These are phyloP conservation scores for Phyllostachys edulis DNA, from an alignment of 176 grass and related monocot genomes.

Conservation along the genomic window DNA sequence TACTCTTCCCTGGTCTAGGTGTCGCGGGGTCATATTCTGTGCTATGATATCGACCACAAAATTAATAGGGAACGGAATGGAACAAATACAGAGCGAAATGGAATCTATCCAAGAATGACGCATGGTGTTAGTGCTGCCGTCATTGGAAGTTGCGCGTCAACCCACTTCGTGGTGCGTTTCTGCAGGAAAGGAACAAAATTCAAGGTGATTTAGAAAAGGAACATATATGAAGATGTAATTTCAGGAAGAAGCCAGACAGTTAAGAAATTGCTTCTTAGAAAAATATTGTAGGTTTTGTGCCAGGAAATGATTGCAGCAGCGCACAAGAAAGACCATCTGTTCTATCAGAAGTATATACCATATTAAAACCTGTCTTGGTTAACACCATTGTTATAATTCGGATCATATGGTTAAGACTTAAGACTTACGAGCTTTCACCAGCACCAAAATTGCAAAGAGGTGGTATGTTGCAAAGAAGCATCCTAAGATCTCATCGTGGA, in stretches of 20 bases:
- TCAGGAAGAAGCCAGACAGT: neutral
- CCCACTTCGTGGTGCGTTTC: slow-evolving; percentile 63
- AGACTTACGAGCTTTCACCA: neutral
- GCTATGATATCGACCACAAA: slow-evolving; percentile 63
- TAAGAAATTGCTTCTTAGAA: neutral
- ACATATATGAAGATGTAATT: neutral
- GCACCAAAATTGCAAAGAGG: neutral
- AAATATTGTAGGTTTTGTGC: neutral
- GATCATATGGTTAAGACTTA: neutral
- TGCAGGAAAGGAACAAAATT: slow-evolving; percentile 39
- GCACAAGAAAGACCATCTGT: neutral
- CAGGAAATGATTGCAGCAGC: neutral
- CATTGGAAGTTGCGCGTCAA: slow-evolving; percentile 73
- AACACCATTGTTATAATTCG: neutral
- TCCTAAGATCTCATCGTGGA: neutral
- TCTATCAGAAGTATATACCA: neutral
- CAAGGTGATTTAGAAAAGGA: neutral
- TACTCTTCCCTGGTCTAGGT: slow-evolving; percentile 42
- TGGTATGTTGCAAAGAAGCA: neutral
- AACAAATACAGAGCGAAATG: slow-evolving; percentile 49
- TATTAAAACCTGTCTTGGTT: neutral
- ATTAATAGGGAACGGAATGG: slow-evolving; percentile 47
- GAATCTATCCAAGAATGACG: slow-evolving; percentile 48
- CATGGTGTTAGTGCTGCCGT: slow-evolving; percentile 45
- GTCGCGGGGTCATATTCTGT: slow-evolving; percentile 37